phyloP scores from a whole-genome alignment of 139 green algal species.

The Choricystis sp. region DNA sequence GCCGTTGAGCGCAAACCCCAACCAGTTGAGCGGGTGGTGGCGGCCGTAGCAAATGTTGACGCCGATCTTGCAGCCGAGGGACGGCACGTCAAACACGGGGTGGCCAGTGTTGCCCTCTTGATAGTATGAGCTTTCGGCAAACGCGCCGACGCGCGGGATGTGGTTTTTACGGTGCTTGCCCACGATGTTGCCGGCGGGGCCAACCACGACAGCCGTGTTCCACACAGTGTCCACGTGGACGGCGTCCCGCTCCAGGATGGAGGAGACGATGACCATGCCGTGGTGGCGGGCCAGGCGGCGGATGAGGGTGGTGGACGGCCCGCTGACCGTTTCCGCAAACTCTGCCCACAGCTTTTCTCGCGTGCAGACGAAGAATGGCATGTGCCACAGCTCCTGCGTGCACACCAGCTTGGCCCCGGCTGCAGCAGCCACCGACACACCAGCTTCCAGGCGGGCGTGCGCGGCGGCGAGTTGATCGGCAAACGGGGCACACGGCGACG shows the following conservation, averaged over 20 bases:
- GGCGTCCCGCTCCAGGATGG: slow-evolving; percentile 78
- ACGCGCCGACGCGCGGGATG: slow-evolving; percentile 92
- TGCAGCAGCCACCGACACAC: slow-evolving; percentile 57
- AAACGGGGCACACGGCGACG: slow-evolving; percentile 66
- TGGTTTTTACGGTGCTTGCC: slow-evolving; percentile 92
- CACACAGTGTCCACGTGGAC: slow-evolving; percentile 74
- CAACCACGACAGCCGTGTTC: slow-evolving; percentile 97
- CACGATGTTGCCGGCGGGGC: slow-evolving; percentile 74
- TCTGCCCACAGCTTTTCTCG: slow-evolving; percentile 93
- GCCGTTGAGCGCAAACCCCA: slow-evolving; percentile 86
- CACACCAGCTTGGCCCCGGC: slow-evolving; percentile 78
- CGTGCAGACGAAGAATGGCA: slow-evolving; percentile 95
- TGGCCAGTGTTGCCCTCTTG: slow-evolving; percentile 89
- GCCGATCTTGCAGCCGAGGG: slow-evolving; percentile 66
- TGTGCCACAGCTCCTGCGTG: slow-evolving; percentile 84
- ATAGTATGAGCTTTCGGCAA: slow-evolving; percentile 97
- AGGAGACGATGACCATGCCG: slow-evolving; percentile 53
- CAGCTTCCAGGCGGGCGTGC: slow-evolving; percentile 22
- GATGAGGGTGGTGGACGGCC: slow-evolving; percentile 23
- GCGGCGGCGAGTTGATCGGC: slow-evolving; percentile 38
- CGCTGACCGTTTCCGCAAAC: slow-evolving; percentile 39
- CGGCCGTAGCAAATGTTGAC: slow-evolving; percentile 98
- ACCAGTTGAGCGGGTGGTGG: slow-evolving; percentile 94
- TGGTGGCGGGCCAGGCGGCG: slow-evolving; percentile 23
- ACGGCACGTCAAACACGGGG: slow-evolving; percentile 84